Evolutionary conservation across 768 basidiomycete genomes (phyloP).

Genomic region (Boletus insuetus): DNA sequence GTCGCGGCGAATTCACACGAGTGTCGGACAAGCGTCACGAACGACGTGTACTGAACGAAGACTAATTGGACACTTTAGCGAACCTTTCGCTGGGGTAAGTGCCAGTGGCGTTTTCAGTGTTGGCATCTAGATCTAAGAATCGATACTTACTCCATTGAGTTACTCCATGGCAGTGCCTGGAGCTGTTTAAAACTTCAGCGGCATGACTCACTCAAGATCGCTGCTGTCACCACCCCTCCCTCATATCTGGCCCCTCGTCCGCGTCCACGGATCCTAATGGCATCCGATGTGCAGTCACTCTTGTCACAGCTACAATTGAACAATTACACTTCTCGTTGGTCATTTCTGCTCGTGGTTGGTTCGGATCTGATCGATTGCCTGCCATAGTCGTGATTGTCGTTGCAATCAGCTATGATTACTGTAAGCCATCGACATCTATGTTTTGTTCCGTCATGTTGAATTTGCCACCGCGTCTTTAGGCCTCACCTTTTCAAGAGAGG

Average conservation of each 20-base stretch:
- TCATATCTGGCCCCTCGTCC: background rate
- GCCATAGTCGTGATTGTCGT: background rate
- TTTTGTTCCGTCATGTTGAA: background rate
- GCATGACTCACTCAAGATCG: no score
- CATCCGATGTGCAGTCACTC: background rate
- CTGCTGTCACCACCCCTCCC: no score
- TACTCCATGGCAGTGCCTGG: no score
- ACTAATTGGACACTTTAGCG: no score
- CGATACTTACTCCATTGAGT: no score
- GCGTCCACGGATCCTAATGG: background rate
- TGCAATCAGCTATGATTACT: background rate
- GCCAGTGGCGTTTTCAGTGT: no score
- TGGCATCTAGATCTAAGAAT: no score
- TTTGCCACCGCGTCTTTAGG: background rate
- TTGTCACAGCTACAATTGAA: background rate
- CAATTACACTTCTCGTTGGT: background rate
- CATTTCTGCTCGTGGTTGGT: background rate
- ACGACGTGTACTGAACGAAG: no score
- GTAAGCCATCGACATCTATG: background rate
- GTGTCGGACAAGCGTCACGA: no score
- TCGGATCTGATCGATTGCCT: background rate
- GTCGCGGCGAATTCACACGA: no score
- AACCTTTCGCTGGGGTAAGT: no score
- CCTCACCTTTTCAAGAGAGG: conserved; percentile 1
- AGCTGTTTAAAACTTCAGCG: no score